Conservation (phyloP, 768 basidiomycete genomes). For the Neoboletus brunneissimus region DNA sequence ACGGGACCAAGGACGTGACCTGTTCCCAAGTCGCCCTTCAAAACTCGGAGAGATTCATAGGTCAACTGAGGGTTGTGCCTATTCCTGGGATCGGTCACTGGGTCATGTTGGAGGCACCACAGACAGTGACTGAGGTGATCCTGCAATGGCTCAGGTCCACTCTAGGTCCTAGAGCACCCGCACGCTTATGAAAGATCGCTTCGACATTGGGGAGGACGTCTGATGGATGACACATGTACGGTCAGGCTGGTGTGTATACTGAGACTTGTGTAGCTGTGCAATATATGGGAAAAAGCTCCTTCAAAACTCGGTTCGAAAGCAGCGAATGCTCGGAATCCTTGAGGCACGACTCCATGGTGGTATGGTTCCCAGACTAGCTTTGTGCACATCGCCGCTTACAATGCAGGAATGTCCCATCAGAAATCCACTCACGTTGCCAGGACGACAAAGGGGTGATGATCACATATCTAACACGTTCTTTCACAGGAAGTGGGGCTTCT, state of each 20-base stretch:
- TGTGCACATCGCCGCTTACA: neutral
- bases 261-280: neutral
- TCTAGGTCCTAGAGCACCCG: neutral
- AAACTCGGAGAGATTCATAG: conserved; percentile 49
- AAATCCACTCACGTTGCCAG: neutral
- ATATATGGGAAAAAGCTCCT: neutral
- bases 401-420: neutral
- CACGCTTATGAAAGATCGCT: conserved; percentile 6
- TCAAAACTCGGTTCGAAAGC: neutral
- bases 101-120: conserved; percentile 62
- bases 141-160: conserved; percentile 41
- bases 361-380: neutral
- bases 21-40: conserved; percentile 41
- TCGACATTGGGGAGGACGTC: neutral
- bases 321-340: no score
- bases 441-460: neutral
- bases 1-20: conserved; percentile 55
- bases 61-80: conserved; percentile 47
- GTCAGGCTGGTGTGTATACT: neutral
- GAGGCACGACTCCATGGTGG: neutral
- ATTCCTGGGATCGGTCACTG: conserved; percentile 64
- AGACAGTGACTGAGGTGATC: conserved; percentile 50
- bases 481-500: neutral
- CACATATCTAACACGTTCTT: no score
- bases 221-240: neutral